Evolutionary conservation across 164 flowering plant species (phyloP).

Genomic region (Piper betle): DNA sequence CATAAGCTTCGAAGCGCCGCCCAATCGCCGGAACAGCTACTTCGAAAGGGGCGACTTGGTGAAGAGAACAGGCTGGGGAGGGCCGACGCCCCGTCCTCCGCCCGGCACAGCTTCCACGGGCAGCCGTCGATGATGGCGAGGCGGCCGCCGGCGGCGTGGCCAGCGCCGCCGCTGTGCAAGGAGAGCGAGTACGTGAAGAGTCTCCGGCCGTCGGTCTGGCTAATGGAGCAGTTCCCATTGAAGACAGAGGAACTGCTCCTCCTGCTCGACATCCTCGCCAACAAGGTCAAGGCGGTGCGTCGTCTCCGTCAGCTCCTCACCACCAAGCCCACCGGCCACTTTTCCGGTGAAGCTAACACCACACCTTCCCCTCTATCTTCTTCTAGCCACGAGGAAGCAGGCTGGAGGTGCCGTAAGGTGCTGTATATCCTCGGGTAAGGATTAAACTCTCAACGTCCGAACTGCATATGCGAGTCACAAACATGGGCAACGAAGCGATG

Average conservation of each 20-base stretch:
- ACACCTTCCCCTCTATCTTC: neutral
- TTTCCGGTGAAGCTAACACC: conserved; percentile 58
- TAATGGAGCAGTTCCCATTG: conserved; percentile 89
- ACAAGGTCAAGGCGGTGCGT: conserved; percentile 82
- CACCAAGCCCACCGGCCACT: conserved; percentile 80
- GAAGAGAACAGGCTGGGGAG: conserved; percentile 10
- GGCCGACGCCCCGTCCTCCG: conserved; percentile 15
- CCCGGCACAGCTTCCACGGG: neutral
- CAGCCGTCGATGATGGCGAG: conserved; percentile 9
- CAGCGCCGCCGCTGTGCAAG: conserved; percentile 21
- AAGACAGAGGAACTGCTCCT: conserved; percentile 89
- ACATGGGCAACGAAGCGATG: too few relatives aligned
- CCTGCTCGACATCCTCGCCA: conserved; percentile 81
- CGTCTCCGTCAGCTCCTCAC: conserved; percentile 79
- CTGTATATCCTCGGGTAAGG: too few relatives aligned
- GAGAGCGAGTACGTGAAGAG: conserved; percentile 75
- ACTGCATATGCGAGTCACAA: too few relatives aligned
- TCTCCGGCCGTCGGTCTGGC: conserved; percentile 76
- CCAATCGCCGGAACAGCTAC: conserved; percentile 49
- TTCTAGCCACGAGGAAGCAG: neutral
- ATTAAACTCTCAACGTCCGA: too few relatives aligned
- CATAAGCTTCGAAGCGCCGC: neutral
- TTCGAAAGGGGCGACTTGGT: conserved; percentile 28
- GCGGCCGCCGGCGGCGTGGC: conserved; percentile 14
- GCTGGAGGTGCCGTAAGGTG: too few relatives aligned